Base-by-base conservation (phyloP, 768 basidiomycete species). In the Heimioporus sp. region DNA sequence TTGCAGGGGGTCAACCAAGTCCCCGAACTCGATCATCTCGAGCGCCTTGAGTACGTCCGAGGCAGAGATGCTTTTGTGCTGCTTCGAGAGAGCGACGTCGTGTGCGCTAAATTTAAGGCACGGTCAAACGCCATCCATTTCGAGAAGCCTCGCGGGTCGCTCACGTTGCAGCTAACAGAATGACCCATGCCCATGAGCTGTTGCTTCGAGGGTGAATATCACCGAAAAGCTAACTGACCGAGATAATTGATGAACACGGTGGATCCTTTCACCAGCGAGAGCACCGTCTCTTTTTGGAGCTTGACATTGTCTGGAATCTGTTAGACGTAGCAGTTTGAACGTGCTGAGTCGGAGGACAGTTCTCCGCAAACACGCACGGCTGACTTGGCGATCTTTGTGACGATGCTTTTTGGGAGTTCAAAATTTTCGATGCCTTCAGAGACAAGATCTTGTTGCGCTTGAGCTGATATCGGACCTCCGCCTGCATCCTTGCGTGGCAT, bases 191-290 rank as follows among this genome's bases (percentile, higher is more conserved):
- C 24, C 13, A 20, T 58, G 24, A 55, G 54, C 24, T 19, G 20
- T 30, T 19, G 20, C 4, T 39, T 28, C 24, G 24, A 28, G 24
- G n/a, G 49, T 10, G 20, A 17, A 36, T 19, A 44, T 3, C 35
- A 19, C 24, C 16, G 7, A 24, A 43, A 12, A 19, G 12, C 10
- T 16, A 28, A 38, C 85, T 59, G 66, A 88, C 95, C 87, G 9
- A 98, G 75, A 61, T 94, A 96, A 67, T 90, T 95, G 59, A 99
- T 94, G 68, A 98, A 98, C 46, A 98, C 88, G 0, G 95, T 95
- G 4, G 94, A 92, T 30, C 87, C 87, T 65, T 94, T 94, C 13
- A 89, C 78, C 10, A 97, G 76, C 12, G 92, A 90, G 2, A 89
- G 67, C 0, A 94, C 83, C 0, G 90, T 89, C 52, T 98, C 96